phyloP scores from a whole-genome alignment of 305 asterid species.

The Withania somnifera region DNA sequence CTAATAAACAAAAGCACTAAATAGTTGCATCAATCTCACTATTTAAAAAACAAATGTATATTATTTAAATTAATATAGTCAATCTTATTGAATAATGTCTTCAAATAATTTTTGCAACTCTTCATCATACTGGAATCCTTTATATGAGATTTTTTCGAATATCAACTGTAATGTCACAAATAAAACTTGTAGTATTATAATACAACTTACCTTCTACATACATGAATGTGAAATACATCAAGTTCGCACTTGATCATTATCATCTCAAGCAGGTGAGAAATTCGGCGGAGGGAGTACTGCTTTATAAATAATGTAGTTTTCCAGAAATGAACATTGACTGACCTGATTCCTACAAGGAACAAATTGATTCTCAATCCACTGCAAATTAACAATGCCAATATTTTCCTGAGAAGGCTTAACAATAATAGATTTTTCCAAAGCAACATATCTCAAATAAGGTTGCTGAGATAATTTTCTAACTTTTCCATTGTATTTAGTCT shows the following conservation, averaged over 20 bases:
- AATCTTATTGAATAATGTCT: too few species aligned
- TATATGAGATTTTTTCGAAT: too few species aligned
- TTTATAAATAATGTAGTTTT: not conserved
- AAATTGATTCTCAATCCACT: constrained; percentile 45
- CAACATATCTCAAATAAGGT: not conserved
- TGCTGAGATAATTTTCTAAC: not conserved
- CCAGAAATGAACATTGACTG: not conserved
- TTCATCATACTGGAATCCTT: too few species aligned
- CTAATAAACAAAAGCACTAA: too few species aligned
- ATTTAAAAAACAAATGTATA: too few species aligned
- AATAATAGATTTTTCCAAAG: not conserved
- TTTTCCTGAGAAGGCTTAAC: constrained; percentile 49
- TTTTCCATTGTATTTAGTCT: not conserved
- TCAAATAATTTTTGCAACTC: too few species aligned
- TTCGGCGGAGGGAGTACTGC: not conserved
- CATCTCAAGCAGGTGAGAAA: not conserved
- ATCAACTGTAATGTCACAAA: too few species aligned
- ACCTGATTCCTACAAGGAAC: constrained; percentile 52
- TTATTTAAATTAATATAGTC: too few species aligned
- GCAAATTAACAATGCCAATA: constrained; percentile 55
- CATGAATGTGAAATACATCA: too few species aligned
- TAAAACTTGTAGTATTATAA: too few species aligned
- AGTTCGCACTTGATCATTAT: not conserved
- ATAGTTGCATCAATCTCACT: too few species aligned
- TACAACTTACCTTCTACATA: too few species aligned